Percentiles rank a stretch among this genome's conserved stretches.
These are phyloP conservation scores for Castanopsis chinensis DNA, from an alignment of 306 rosid species.

Conservation along the genomic window DNA sequence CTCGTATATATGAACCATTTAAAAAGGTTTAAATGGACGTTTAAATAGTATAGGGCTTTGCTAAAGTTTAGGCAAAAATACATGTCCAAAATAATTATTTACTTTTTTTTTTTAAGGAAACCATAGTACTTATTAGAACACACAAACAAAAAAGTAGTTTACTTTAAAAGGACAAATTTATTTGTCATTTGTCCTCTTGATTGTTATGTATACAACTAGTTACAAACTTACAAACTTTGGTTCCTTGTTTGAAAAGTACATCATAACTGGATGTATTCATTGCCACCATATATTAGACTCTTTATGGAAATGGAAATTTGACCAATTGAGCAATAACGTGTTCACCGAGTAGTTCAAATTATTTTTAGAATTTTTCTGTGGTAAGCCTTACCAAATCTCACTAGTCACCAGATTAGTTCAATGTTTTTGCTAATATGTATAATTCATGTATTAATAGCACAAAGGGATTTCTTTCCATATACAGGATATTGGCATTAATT, in stretches of 20 bases:
- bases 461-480: conserved; percentile 34
- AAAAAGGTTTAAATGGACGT: neutral
- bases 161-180: neutral
- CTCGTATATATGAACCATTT: neutral
- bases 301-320: conserved; percentile 27
- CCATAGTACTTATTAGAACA: too few relatives aligned
- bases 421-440: conserved; percentile 3
- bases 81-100: neutral
- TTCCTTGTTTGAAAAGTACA: conserved; percentile 31
- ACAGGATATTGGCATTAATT: conserved; percentile 29
- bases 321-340: conserved; percentile 3
- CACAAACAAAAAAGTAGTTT: too few relatives aligned
- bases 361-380: neutral
- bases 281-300: conserved; percentile 11
- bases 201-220: neutral
- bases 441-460: conserved; percentile 21
- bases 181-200: neutral
- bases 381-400: too few relatives aligned
- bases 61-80: neutral
- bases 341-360: neutral
- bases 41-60: neutral
- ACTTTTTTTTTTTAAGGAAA: neutral
- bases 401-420: neutral
- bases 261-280: conserved; percentile 26
- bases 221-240: conserved; percentile 9